phyloP scores from a whole-genome alignment of 257 asterid genomes.

The Ehretia macrophylla region DNA sequence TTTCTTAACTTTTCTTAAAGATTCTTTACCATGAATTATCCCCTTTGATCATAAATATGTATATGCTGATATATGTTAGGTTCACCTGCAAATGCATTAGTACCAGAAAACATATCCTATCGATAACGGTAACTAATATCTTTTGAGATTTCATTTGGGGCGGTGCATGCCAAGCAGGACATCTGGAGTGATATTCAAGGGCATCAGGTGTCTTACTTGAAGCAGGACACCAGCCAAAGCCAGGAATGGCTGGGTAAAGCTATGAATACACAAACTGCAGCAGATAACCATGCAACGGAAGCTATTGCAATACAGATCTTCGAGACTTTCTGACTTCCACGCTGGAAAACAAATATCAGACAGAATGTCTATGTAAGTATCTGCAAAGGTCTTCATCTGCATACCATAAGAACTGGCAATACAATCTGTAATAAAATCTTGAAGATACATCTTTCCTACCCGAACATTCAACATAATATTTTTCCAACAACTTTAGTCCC shows the following conservation, averaged over 20 bases:
- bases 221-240: conserved; percentile 86
- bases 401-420: too few species aligned
- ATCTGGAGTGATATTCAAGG: not conserved
- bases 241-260: conserved; percentile 74
- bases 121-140: not conserved
- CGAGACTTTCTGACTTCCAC: conserved; percentile 79
- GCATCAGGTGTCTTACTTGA: conserved; percentile 58
- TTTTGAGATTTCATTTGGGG: too few species aligned
- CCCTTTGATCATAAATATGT: too few species aligned
- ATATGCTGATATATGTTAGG: too few species aligned
- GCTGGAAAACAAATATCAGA: conserved; percentile 34
- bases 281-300: conserved; percentile 54
- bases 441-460: too few species aligned
- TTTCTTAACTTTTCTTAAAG: too few species aligned
- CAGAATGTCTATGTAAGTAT: not conserved
- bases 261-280: conserved; percentile 61
- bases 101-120: too few species aligned
- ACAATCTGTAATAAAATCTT: too few species aligned
- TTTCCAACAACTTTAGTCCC: not conserved
- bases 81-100: too few species aligned
- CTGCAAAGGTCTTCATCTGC: not conserved
- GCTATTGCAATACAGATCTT: conserved; percentile 43
- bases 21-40: too few species aligned
- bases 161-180: not conserved
- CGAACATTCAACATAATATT: too few species aligned